Percentiles rank a stretch among this genome's conserved stretches.
Conservation (phyloP, 768 basidiomycete species). For the Cytidiella melzeri region DNA sequence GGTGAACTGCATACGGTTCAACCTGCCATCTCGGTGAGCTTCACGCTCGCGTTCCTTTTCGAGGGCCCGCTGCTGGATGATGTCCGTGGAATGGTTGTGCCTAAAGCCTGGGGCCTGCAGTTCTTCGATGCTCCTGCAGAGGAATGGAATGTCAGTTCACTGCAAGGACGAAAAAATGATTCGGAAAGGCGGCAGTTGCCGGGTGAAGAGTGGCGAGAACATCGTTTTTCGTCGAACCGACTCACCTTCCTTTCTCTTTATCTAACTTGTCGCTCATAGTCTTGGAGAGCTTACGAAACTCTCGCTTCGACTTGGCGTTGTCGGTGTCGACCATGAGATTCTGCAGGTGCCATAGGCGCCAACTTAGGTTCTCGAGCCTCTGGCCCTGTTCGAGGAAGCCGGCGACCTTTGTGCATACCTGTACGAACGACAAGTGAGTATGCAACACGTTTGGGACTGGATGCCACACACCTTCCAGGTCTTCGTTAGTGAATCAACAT, state of each 20-base stretch:
- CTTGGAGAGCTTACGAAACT: slow-evolving; percentile 86
- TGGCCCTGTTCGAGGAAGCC: slow-evolving; percentile 88
- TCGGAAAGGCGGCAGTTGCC: not conserved
- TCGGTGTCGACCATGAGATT: slow-evolving; percentile 88
- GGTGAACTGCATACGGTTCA: slow-evolving; percentile 88
- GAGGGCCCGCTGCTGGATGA: slow-evolving; percentile 72
- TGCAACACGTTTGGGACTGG: slow-evolving; percentile 11
- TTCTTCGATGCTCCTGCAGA: slow-evolving; percentile 70
- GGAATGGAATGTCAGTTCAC: too few relatives aligned
- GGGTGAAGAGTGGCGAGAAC: not conserved
- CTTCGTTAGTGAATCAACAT: slow-evolving; percentile 79
- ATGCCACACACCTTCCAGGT: slow-evolving; percentile 80
- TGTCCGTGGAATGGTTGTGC: slow-evolving; percentile 72
- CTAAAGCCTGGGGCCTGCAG: slow-evolving; percentile 80
- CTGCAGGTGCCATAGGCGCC: slow-evolving; percentile 91
- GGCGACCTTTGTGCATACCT: slow-evolving; percentile 90
- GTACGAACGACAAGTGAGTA: not conserved
- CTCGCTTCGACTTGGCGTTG: slow-evolving; percentile 82
- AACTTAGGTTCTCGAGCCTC: slow-evolving; percentile 85
- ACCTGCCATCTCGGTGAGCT: slow-evolving; percentile 56
- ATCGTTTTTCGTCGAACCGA: too few relatives aligned
- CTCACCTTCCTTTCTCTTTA: slow-evolving; percentile 87
- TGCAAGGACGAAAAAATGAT: too few relatives aligned
- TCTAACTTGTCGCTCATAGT: slow-evolving; percentile 89
- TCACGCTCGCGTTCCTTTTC: slow-evolving; percentile 80